Evolutionary conservation across 2,329 filamentous ascomycete species (phyloP).

Genomic region (Pseudogymnoascus sp.): DNA sequence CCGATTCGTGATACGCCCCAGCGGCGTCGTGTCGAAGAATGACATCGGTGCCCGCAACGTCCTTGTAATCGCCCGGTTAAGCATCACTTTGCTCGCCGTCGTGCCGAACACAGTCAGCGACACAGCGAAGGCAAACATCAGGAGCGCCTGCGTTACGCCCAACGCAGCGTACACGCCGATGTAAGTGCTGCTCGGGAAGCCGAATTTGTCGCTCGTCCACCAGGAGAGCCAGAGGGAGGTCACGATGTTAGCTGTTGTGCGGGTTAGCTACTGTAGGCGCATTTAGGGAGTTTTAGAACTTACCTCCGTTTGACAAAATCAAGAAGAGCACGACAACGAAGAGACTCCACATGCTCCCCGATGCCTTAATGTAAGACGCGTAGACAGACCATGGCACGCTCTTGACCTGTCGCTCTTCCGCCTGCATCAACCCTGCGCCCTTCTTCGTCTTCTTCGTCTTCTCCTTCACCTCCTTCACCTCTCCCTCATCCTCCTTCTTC

Average conservation of each 20-base stretch:
- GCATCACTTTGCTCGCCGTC: slow-evolving; percentile 70
- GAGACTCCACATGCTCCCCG: slow-evolving; percentile 49
- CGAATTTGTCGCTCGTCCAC: slow-evolving; percentile 78
- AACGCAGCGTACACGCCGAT: slow-evolving; percentile 66
- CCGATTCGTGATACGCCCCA: slow-evolving; percentile 91
- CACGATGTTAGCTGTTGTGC: slow-evolving; percentile 58
- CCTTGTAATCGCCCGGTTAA: slow-evolving; percentile 68
- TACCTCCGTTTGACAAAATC: slow-evolving; percentile 52
- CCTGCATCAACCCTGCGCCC: slow-evolving; percentile 61
- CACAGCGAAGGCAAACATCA: slow-evolving; percentile 77
- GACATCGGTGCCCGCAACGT: slow-evolving; percentile 71
- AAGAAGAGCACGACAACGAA: slow-evolving; percentile 48
- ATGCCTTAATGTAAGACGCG: slow-evolving; percentile 55
- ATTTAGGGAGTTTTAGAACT: not conserved
- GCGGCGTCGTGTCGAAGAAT: slow-evolving; percentile 94
- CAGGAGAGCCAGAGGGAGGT: slow-evolving; percentile 90
- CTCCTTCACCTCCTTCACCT: slow-evolving; percentile 39
- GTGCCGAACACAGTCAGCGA: slow-evolving; percentile 73
- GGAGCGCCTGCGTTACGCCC: slow-evolving; percentile 59
- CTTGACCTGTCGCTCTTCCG: slow-evolving; percentile 53
- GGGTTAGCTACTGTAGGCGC: not conserved
- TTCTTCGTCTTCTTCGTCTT: slow-evolving; percentile 48
- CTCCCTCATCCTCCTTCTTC: slow-evolving; percentile 38
- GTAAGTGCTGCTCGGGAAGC: slow-evolving; percentile 59
- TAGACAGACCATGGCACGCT: slow-evolving; percentile 58